Percentiles rank a stretch among this genome's conserved stretches.
Conservation (phyloP, 805 yeast species). For the Brettanomyces naardenensis region DNA sequence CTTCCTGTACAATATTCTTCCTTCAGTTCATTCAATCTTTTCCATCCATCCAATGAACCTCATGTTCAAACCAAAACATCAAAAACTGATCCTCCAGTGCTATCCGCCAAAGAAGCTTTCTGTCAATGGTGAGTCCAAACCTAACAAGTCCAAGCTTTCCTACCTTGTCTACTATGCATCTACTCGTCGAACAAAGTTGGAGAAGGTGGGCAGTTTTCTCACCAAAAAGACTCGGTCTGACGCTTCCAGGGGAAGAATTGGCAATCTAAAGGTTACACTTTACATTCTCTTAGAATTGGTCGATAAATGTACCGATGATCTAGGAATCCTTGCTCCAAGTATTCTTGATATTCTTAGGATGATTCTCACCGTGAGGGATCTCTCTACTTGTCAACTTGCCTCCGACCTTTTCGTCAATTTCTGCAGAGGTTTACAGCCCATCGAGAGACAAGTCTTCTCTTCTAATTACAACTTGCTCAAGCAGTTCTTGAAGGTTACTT, state of each 20-base stretch:
- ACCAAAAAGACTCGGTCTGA: constrained; percentile 56
- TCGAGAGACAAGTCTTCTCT: constrained; percentile 28
- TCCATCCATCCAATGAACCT: too few relatives aligned
- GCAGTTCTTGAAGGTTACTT: constrained; percentile 27
- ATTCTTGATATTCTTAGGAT: constrained; percentile 51
- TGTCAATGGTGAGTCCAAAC: constrained; percentile 61
- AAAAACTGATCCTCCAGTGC: constrained; percentile 81
- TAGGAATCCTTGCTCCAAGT: constrained; percentile 72
- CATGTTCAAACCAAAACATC: constrained; percentile 64
- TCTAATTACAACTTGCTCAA: constrained; percentile 38
- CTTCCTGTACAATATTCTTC: too few relatives aligned
- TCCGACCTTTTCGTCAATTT: constrained; percentile 27
- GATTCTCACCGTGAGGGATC: constrained; percentile 50
- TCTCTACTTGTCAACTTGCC: constrained; percentile 44
- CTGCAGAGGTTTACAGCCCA: constrained; percentile 18
- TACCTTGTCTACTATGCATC: constrained; percentile 85
- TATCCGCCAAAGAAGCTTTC: constrained; percentile 72
- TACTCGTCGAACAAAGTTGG: constrained; percentile 79
- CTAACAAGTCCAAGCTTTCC: constrained; percentile 86
- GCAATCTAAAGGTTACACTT: constrained; percentile 78
- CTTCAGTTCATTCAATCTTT: too few relatives aligned
- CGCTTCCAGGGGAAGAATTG: constrained; percentile 52
- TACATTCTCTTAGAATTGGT: constrained; percentile 63
- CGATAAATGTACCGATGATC: constrained; percentile 69
- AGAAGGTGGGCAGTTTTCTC: constrained; percentile 72